phyloP scores from a whole-genome alignment of 176 grass and related monocot genomes.

The Musa itinerans region DNA sequence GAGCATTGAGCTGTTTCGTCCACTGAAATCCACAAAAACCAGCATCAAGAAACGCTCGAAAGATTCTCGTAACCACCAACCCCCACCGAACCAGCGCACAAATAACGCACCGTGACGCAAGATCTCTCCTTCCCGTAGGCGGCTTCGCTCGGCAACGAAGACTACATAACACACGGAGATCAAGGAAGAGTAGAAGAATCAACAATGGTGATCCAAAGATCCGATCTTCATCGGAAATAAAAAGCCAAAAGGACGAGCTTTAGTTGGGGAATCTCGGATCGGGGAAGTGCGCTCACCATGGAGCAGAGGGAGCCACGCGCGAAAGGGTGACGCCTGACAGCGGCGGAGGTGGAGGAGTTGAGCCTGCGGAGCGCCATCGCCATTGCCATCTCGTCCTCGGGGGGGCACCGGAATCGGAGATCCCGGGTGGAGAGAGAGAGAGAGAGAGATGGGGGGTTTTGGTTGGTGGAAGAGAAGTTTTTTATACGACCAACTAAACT shows the following conservation, averaged over 20 bases:
- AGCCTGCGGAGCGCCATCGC: constrained; percentile 30
- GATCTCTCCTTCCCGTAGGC: constrained; percentile 33
- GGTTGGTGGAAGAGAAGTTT: neutral
- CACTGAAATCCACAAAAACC: constrained; percentile 37
- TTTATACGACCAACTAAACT: no score
- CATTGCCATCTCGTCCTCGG: constrained; percentile 30
- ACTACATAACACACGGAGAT: constrained; percentile 8
- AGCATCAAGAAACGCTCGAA: constrained; percentile 5
- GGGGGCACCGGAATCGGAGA: neutral
- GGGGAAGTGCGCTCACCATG: constrained; percentile 14
- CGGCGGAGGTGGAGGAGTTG: constrained; percentile 29
- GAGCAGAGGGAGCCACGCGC: constrained; percentile 19
- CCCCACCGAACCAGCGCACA: neutral
- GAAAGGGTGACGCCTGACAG: constrained; percentile 9
- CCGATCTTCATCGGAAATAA: neutral
- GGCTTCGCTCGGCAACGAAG: constrained; percentile 27
- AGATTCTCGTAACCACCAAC: neutral
- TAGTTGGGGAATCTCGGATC: neutral
- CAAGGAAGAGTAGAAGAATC: neutral
- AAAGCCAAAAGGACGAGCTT: neutral
- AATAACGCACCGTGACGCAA: constrained; percentile 25
- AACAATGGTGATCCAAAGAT: neutral
- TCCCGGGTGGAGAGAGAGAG: neutral
- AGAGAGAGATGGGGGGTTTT: neutral
- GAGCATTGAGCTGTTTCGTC: constrained; percentile 76